These are phyloP conservation scores for Pseudonitzschia pungens DNA, from an alignment of 108 stramenopile genomes.

Conservation along the genomic window DNA sequence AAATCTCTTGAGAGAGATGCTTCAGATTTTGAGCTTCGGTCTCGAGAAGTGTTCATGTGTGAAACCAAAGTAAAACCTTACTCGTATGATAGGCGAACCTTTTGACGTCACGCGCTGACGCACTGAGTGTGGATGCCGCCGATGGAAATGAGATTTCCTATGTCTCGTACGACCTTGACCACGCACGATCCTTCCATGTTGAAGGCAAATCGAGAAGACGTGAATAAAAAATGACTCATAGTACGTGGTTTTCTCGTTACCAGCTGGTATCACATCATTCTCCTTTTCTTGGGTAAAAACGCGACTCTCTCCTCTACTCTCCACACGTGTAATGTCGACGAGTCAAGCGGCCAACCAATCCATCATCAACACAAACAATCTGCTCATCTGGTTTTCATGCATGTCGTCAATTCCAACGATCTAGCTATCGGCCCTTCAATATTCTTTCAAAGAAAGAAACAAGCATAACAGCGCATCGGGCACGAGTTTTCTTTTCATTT, in stretches of 20 bases:
- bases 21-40: too few relatives aligned
- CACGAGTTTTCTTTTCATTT: not conserved
- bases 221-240: not conserved
- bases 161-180: too few relatives aligned
- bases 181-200: too few relatives aligned
- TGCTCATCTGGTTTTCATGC: not conserved
- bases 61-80: too few relatives aligned
- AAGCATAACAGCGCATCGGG: not conserved
- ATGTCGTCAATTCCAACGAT: not conserved
- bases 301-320: not conserved
- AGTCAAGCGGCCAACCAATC: not conserved
- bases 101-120: too few relatives aligned
- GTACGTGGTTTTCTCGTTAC: not conserved
- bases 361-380: not conserved
- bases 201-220: too few relatives aligned
- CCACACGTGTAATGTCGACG: slow-evolving; percentile 12
- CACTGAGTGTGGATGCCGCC: too few relatives aligned
- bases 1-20: too few relatives aligned
- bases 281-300: not conserved
- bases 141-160: too few relatives aligned
- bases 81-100: too few relatives aligned
- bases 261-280: not conserved
- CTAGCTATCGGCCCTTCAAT: not conserved
- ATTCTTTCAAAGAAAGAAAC: not conserved
- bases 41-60: too few relatives aligned